Conservation (phyloP, 1,284 basidiomycete genomes). For the Porodaedalea pini region DNA sequence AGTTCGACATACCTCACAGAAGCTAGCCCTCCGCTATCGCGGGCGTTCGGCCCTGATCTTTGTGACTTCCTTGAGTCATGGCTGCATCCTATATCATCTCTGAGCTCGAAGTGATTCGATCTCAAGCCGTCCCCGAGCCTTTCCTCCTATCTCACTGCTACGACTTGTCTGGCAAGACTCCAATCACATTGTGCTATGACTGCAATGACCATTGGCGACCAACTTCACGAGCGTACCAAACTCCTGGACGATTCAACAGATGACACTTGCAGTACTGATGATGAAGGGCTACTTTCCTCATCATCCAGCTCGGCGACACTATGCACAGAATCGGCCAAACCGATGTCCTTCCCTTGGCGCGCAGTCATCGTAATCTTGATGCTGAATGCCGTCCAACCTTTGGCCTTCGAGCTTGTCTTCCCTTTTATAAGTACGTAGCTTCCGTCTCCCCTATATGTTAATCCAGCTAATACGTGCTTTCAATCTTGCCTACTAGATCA, state of each 20-base stretch:
- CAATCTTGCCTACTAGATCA: constrained; percentile 20
- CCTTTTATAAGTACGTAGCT: constrained; percentile 23
- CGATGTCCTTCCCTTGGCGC: constrained; percentile 17
- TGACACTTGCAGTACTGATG: not conserved
- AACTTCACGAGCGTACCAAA: not conserved
- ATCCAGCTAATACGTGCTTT: too few species aligned
- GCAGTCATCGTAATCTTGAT: constrained; percentile 14
- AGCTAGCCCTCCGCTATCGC: not conserved
- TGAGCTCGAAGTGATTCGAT: not conserved
- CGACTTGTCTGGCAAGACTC: not conserved
- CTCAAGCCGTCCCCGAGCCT: not conserved
- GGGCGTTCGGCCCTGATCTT: not conserved
- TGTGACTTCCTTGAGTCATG: not conserved
- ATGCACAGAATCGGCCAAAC: not conserved
- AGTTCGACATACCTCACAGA: not conserved
- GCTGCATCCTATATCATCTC: too few species aligned
- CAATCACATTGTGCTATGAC: not conserved
- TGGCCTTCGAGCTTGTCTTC: constrained; percentile 25
- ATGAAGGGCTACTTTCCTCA: constrained; percentile 4
- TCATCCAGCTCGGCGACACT: constrained; percentile 6
- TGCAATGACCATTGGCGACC: not conserved
- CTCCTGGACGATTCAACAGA: not conserved
- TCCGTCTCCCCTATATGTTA: not conserved
- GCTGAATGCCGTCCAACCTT: constrained; percentile 19
- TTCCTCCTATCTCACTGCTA: not conserved